A percentile compares a stretch with the other conserved stretches of the same genome.
Conservation (phyloP, 2,329 filamentous ascomycete genomes). For the Exserohilum turcica region DNA sequence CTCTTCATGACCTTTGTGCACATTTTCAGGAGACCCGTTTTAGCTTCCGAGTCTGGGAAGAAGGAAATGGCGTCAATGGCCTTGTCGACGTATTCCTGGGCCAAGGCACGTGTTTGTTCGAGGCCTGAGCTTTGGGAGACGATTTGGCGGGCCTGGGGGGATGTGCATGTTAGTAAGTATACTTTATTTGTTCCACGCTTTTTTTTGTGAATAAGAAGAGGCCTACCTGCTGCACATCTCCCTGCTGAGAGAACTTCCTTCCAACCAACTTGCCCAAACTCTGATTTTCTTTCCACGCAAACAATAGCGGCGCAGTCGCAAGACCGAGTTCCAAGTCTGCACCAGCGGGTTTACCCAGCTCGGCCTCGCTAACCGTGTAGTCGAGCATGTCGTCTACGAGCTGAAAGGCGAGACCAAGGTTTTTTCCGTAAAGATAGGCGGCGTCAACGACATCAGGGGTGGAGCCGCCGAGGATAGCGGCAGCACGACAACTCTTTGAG, state of each 20-base stretch:
- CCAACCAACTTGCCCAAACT: slow-evolving; percentile 88
- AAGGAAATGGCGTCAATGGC: slow-evolving; percentile 80
- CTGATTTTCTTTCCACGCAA: slow-evolving; percentile 89
- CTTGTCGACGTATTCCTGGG: slow-evolving; percentile 87
- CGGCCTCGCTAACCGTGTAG: slow-evolving; percentile 82
- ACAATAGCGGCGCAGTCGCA: slow-evolving; percentile 89
- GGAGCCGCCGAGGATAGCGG: slow-evolving; percentile 81
- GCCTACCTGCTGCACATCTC: slow-evolving; percentile 82
- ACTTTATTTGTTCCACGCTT: not conserved
- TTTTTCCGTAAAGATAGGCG: slow-evolving; percentile 90
- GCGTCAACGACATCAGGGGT: slow-evolving; percentile 82
- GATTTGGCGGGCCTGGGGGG: slow-evolving; percentile 76
- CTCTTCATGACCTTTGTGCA: slow-evolving; percentile 88
- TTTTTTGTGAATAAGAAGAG: too few species aligned
- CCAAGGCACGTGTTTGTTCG: slow-evolving; percentile 87
- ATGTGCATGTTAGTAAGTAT: not conserved
- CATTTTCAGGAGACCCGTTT: slow-evolving; percentile 90
- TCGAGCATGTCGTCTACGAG: slow-evolving; percentile 97
- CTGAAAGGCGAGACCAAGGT: slow-evolving; percentile 93
- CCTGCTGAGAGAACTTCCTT: slow-evolving; percentile 81
- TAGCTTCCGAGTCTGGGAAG: slow-evolving; percentile 95
- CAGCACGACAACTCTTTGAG: slow-evolving; percentile 90
- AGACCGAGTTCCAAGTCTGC: slow-evolving; percentile 92
- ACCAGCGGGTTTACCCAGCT: slow-evolving; percentile 92
- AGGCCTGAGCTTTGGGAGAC: slow-evolving; percentile 85